These are phyloP conservation scores for Pseudocercospora crystallina DNA, from an alignment of 2,329 filamentous ascomycete genomes.

Conservation along the genomic window DNA sequence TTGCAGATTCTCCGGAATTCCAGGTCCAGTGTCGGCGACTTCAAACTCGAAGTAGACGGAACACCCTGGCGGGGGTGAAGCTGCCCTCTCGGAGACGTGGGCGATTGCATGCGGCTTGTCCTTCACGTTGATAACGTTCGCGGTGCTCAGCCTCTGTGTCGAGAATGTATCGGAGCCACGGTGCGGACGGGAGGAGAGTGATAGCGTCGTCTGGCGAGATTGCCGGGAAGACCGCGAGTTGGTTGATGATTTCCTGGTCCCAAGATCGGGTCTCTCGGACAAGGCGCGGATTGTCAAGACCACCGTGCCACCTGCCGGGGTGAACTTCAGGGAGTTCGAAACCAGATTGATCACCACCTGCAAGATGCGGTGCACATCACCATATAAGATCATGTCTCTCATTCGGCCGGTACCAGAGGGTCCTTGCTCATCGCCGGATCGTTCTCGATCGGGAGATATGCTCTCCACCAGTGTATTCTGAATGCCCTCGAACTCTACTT, in stretches of 20 bases:
- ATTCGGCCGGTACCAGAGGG: constrained; percentile 62
- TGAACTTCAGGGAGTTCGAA: constrained; percentile 90
- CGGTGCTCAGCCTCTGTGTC: constrained; percentile 33
- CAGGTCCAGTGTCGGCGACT: constrained; percentile 83
- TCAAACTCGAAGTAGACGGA: constrained; percentile 82
- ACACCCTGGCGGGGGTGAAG: constrained; percentile 58
- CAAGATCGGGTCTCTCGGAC: constrained; percentile 54
- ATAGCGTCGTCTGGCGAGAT: constrained; percentile 1
- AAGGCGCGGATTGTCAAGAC: constrained; percentile 73
- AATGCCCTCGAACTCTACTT: constrained; percentile 67
- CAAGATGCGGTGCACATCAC: constrained; percentile 86
- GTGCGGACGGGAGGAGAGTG: constrained; percentile 13
- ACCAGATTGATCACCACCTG: constrained; percentile 94
- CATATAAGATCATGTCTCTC: constrained; percentile 85
- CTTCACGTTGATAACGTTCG: constrained; percentile 46
- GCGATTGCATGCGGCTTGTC: constrained; percentile 37
- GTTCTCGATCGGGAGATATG: constrained; percentile 6
- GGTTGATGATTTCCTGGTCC: constrained; percentile 46
- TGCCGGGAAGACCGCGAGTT: constrained; percentile 26
- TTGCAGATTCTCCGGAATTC: constrained; percentile 75
- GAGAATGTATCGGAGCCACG: constrained; percentile 9
- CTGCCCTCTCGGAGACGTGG: constrained; percentile 23
- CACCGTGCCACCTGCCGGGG: constrained; percentile 72
- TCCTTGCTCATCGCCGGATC: constrained; percentile 6
- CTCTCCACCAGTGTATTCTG: constrained; percentile 32